Evolutionary conservation across 2,329 filamentous ascomycete species (phyloP).

Genomic region (Cladobotryum protrusum): DNA sequence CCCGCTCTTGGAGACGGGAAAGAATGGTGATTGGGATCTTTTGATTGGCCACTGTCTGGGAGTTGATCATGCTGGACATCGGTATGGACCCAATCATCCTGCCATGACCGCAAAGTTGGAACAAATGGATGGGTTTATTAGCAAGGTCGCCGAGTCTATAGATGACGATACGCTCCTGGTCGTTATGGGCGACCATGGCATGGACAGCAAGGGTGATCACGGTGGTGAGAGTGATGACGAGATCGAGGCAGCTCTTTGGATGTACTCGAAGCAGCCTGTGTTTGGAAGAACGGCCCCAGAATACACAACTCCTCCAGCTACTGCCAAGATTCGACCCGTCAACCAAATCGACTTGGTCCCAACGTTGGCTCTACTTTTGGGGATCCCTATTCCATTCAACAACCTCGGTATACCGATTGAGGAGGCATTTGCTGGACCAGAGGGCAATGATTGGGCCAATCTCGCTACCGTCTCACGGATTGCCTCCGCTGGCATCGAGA

Average conservation of each 20-base stretch:
- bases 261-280: slow-evolving; percentile 84
- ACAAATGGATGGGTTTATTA: slow-evolving; percentile 82
- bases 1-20: slow-evolving; percentile 64
- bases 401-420: slow-evolving; percentile 90
- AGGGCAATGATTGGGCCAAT: slow-evolving; percentile 67
- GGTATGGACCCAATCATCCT: slow-evolving; percentile 87
- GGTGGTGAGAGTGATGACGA: slow-evolving; percentile 98
- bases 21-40: slow-evolving; percentile 77
- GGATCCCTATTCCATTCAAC: slow-evolving; percentile 92
- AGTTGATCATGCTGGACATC: slow-evolving; percentile 93
- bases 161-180: slow-evolving; percentile 85
- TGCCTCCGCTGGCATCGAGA: slow-evolving; percentile 76
- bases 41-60: slow-evolving; percentile 90
- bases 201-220: slow-evolving; percentile 96
- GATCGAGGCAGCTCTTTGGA: slow-evolving; percentile 90
- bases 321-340: slow-evolving; percentile 68
- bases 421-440: slow-evolving; percentile 75
- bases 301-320: slow-evolving; percentile 52
- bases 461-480: slow-evolving; percentile 71
- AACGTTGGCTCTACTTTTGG: slow-evolving; percentile 79
- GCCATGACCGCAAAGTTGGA: slow-evolving; percentile 86
- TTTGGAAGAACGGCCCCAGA: slow-evolving; percentile 72
- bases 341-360: slow-evolving; percentile 94
- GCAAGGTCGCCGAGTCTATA: slow-evolving; percentile 61
- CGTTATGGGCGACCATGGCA: slow-evolving; percentile 98